Evolutionary conservation across 2,329 filamentous ascomycete genomes (phyloP), one percentile per base, ranked within the genome.

Genomic region (Trichoderma pleuroti): DNA sequence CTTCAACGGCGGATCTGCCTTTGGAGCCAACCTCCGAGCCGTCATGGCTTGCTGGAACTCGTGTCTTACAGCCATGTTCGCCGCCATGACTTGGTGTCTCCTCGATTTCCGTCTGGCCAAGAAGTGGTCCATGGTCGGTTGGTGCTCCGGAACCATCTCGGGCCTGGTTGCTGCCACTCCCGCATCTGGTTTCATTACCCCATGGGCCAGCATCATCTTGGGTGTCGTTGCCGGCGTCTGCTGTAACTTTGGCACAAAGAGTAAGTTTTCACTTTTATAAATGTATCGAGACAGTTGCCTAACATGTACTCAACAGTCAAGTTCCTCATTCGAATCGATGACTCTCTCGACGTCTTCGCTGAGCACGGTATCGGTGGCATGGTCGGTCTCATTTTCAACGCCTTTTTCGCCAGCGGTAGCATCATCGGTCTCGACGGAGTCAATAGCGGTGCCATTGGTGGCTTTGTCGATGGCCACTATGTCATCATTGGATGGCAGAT

Each of bases 31-130:
- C 85, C 87, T 98, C 68, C 92, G 96, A 75, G 96, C 96, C 69
- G 91, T 92, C 74, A 97, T 98, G 90, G 95, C 96, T 69, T 97
- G 93, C 89, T 99, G 94, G 95, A 98, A 98, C 87, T 93, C 92
- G 72, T 98, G 96, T 85, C 81, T 97, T 78, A 96, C 93, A 46
- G 95, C 93, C 80, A 93, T 94, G 85, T 97, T 98, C 77, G 95
- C 90, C 52, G 92, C 93, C 74, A 93, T 96, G 82, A 92, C 94
- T 68, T 99, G 96, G 96, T 94, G 94, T 77, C 83, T 98, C 61
- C 93, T 98, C 77, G 96, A 99, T 88, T 98, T 91, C 88, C 92
- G 96, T 72, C 89, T 98, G 71, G 94, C 94, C 72, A 90, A 90
- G 82, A 98, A 98, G 86, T 97, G 94, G 94, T 97, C 87, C 54